Base-by-base conservation (phyloP, 805 yeast genomes). In the Clavispora vitiphila region DNA sequence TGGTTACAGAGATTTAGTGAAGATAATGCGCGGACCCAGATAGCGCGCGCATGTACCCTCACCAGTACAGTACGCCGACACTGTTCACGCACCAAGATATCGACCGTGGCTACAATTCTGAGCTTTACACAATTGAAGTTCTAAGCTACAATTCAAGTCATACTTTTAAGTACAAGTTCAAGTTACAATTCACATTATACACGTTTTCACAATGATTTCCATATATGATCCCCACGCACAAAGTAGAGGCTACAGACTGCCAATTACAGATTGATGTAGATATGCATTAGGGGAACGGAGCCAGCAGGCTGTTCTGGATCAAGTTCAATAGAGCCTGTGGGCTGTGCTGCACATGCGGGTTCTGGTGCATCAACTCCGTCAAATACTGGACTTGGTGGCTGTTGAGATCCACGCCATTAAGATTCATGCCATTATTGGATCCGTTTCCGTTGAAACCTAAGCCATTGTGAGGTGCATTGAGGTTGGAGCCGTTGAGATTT, bases 311-410 rank as follows among this genome's bases (percentile, higher is more conserved):
- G 40, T 27, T 42, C 37, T 49, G 49, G 19, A 50, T 41, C 40
- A 49, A 44, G 36, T 27, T 42, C 43, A 46, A 40, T 32, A 50
- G 41, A 8, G 53, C 53, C 32, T 44, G 53, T 3, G 53, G 51
- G 32, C 47, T 47, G 31, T 44, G 42, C 40, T 45, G 52, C 16
- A 44, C 51, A 19, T 50, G 51, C 5, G 53, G 53, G 37, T 51
- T 49, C 18, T 49, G 52, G 36, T 43, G 45, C 32, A 51, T 49
- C 15, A 51, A 25, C 23, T 48, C 37, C 8, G 54, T 40, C 18
- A 51, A 50, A 29, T 35, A 48, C 21, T 31, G 27, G 35, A 45
- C 42, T 31, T 51, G 54, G 32, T 50, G 53, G 8, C 40, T 41
- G 3, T 47, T 43, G 14, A 51, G 52, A 12, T 34, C 34, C 15